phyloP scores from a whole-genome alignment of 495 filamentous ascomycete genomes.

The Tuber calosporum region DNA sequence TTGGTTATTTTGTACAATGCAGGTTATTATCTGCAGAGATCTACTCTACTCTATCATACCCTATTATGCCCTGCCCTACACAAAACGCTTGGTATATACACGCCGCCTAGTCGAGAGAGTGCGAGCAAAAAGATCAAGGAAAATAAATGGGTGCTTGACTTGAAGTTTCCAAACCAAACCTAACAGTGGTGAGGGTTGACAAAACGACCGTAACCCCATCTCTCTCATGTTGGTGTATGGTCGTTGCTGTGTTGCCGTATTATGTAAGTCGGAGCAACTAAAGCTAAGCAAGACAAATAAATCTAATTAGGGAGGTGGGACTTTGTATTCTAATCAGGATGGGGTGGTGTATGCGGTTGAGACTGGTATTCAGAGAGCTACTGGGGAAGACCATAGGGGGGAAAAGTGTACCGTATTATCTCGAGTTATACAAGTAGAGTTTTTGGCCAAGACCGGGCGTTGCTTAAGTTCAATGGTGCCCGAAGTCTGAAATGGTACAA shows the following conservation, averaged over 20 bases:
- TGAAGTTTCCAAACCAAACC: neutral
- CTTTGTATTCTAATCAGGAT: neutral
- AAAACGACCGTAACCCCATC: neutral
- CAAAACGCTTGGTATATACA: neutral
- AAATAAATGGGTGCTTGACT: neutral
- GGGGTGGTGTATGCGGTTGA: neutral
- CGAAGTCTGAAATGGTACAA: too few species aligned
- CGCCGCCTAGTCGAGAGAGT: neutral
- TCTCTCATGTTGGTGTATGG: neutral
- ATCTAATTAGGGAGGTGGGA: neutral
- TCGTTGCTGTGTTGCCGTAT: neutral
- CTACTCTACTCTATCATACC: neutral
- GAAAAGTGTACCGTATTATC: too few species aligned
- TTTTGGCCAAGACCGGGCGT: too few species aligned
- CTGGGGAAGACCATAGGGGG: neutral
- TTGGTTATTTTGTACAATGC: neutral
- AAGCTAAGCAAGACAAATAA: neutral
- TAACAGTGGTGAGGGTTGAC: neutral
- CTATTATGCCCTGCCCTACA: neutral
- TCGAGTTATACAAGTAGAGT: too few species aligned
- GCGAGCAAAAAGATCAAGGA: neutral
- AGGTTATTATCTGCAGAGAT: neutral
- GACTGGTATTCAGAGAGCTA: neutral
- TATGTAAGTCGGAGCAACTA: neutral
- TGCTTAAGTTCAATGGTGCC: too few species aligned